Conservation (phyloP, 2,329 filamentous ascomycete genomes). For the Stemphylium beticola region DNA sequence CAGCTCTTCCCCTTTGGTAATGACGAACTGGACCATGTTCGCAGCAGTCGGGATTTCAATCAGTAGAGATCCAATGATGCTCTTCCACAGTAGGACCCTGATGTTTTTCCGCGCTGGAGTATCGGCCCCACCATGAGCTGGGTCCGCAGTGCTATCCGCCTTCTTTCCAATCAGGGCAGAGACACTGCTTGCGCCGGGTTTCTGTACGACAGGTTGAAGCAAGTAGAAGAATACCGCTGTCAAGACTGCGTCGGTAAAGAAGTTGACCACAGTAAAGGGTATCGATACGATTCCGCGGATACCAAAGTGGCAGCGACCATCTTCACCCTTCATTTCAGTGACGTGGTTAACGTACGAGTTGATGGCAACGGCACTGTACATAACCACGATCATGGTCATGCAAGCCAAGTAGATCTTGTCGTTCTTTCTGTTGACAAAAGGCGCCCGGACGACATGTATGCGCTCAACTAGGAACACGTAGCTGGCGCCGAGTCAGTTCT, state of each 20-base stretch:
- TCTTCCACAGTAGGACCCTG: conserved; percentile 34
- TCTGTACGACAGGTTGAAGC: conserved; percentile 30
- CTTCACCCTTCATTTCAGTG: conserved; percentile 29
- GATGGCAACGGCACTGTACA: conserved; percentile 32
- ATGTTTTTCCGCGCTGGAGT: conserved; percentile 28
- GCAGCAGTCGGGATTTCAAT: conserved; percentile 47
- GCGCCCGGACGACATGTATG: conserved; percentile 44
- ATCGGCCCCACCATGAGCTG: not conserved
- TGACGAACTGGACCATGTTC: conserved; percentile 46
- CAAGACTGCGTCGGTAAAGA: conserved; percentile 42
- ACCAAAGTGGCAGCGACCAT: conserved; percentile 47
- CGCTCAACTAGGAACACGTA: conserved; percentile 51
- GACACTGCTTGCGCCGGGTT: not conserved
- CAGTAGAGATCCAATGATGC: conserved; percentile 38
- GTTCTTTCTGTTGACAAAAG: conserved; percentile 35
- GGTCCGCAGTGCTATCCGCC: not conserved
- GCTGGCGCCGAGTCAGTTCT: conserved; percentile 9
- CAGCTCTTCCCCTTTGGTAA: conserved; percentile 39
- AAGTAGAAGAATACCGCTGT: conserved; percentile 48
- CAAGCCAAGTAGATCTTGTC: conserved; percentile 44
- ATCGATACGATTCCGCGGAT: conserved; percentile 42
- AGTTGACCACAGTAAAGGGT: conserved; percentile 45
- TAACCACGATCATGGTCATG: conserved; percentile 27
- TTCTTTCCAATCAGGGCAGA: not conserved
- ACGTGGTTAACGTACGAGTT: conserved; percentile 39